Percentiles rank a stretch among this genome's conserved stretches.
These are phyloP conservation scores for Prunus dulcis DNA, from an alignment of 306 rosid genomes.

Conservation along the genomic window DNA sequence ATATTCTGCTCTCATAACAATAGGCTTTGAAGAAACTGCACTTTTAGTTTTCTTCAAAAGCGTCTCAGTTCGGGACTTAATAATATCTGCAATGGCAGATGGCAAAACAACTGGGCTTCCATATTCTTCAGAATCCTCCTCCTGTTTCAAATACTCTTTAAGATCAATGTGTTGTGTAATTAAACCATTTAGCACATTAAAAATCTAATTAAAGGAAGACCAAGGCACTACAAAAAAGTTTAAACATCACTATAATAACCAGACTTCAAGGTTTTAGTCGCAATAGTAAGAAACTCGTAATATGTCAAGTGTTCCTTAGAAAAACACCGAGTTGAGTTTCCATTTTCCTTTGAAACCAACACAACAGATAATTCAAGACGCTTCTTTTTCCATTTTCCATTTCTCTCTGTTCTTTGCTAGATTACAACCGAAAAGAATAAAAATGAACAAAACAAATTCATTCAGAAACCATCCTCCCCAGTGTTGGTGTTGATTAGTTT, in stretches of 20 bases:
- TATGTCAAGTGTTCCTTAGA: background rate
- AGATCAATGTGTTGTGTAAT: background rate
- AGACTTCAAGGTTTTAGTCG: background rate
- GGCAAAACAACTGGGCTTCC: conserved; percentile 75
- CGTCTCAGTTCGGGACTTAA: conserved; percentile 77
- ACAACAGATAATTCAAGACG: background rate
- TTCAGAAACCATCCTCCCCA: background rate
- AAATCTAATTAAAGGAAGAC: background rate
- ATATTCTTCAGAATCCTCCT: conserved; percentile 92
- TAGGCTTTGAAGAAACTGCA: conserved; percentile 90
- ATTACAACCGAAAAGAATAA: background rate
- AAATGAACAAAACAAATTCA: background rate
- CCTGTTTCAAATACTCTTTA: conserved; percentile 46
- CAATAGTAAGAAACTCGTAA: background rate
- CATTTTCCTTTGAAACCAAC: background rate
- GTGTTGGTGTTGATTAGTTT: background rate
- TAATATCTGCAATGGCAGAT: conserved; percentile 76
- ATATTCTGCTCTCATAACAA: conserved; percentile 91
- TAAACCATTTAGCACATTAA: background rate
- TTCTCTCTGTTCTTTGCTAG: background rate
- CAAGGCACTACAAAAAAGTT: background rate
- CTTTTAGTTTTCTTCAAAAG: conserved; percentile 71
- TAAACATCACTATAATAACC: background rate
- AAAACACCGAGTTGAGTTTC: background rate
- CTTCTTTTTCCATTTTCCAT: background rate